Percentiles rank a stretch among this genome's conserved stretches.
These are phyloP conservation scores for Nemania sp. DNA, from an alignment of 2,329 filamentous ascomycete genomes.

Conservation along the genomic window DNA sequence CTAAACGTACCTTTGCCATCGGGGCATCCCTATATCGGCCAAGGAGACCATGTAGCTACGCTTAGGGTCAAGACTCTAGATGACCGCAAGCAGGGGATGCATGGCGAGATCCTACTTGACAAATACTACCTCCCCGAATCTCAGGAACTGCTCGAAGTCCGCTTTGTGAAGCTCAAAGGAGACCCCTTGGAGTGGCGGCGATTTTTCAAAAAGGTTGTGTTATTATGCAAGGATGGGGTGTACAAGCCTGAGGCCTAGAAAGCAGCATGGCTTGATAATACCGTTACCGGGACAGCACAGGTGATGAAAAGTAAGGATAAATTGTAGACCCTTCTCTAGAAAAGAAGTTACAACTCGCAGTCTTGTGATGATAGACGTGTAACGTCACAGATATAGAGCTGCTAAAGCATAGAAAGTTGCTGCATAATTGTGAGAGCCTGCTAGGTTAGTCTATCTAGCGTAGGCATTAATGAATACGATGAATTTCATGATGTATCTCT, in stretches of 20 bases:
- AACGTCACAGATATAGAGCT: slow-evolving; percentile 8
- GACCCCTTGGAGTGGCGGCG: slow-evolving; percentile 96
- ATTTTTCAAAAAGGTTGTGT: slow-evolving; percentile 95
- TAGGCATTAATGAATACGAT: slow-evolving; percentile 1
- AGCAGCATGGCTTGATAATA: slow-evolving; percentile 42
- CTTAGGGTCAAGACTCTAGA: slow-evolving; percentile 83
- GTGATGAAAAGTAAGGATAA: slow-evolving; percentile 1
- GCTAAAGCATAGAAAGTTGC: slow-evolving; percentile 13
- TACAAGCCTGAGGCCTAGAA: slow-evolving; percentile 65
- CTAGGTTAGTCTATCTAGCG: background rate
- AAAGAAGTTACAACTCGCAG: background rate
- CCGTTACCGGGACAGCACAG: slow-evolving; percentile 1
- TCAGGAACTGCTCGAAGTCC: slow-evolving; percentile 80
- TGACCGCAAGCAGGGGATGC: slow-evolving; percentile 76
- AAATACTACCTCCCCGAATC: slow-evolving; percentile 67
- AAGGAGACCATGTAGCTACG: slow-evolving; percentile 68
- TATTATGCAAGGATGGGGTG: slow-evolving; percentile 87
- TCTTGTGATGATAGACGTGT: background rate
- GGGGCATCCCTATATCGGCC: slow-evolving; percentile 56
- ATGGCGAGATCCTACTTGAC: slow-evolving; percentile 81
- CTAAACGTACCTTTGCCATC: slow-evolving; percentile 82
- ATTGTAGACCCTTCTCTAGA: background rate
- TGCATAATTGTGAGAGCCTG: background rate
- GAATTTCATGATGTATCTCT: background rate
- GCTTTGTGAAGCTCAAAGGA: slow-evolving; percentile 94